Evolutionary conservation across 345 rosid genomes (phyloP).

Genomic region (Moricandia moricandioides): DNA sequence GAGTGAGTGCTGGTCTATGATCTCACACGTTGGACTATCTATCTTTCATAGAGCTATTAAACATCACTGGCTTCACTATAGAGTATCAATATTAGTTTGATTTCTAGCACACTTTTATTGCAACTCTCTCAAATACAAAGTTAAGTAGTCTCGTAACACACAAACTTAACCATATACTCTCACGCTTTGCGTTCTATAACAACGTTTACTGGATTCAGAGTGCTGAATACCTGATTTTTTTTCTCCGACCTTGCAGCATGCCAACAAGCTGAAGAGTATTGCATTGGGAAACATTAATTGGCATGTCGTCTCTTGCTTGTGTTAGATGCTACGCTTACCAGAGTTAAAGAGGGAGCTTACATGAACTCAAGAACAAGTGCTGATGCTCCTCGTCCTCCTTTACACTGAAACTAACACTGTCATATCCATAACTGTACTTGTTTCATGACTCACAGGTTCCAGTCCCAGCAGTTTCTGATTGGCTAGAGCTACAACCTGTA

Average conservation of each 20-base stretch:
- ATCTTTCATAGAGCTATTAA: neutral
- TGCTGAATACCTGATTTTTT: constrained; percentile 26
- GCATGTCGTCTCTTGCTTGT: neutral
- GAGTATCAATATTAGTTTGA: neutral
- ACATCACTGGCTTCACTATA: constrained; percentile 1
- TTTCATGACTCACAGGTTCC: neutral
- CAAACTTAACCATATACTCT: neutral
- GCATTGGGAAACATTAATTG: neutral
- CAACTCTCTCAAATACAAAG: constrained; percentile 12
- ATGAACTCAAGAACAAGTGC: constrained; percentile 80
- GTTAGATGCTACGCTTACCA: constrained; percentile 25
- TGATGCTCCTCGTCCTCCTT: constrained; percentile 99
- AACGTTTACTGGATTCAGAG: constrained; percentile 19
- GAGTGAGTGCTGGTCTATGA: neutral
- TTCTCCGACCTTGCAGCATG: constrained; percentile 17
- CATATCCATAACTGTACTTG: constrained; percentile 27
- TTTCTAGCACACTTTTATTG: constrained; percentile 6
- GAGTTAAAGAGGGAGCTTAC: constrained; percentile 48
- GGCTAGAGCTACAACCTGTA: constrained; percentile 85
- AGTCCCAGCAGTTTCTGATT: constrained; percentile 54
- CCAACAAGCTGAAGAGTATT: neutral
- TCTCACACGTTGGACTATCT: neutral
- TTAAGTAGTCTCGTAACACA: neutral
- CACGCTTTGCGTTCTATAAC: neutral
- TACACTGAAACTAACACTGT: constrained; percentile 4